Conservation (phyloP, 2,329 filamentous ascomycete genomes). For the Colletotrichum lupini region DNA sequence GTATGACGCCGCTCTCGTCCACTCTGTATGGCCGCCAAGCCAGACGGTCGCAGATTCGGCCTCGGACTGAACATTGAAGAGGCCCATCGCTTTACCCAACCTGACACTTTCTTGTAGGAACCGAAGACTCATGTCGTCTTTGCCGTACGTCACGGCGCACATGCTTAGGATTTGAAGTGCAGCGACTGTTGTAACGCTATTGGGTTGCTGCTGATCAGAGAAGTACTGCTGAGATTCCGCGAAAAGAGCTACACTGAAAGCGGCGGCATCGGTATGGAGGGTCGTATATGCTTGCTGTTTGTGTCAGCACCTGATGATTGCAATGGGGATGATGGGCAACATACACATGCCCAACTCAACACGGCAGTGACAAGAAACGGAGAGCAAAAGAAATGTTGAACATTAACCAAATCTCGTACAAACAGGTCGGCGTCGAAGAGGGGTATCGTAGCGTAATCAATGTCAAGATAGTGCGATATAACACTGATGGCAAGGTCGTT, state of each 20-base stretch:
- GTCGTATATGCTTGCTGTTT: conserved; percentile 8
- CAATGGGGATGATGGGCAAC: neutral
- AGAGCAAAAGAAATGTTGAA: neutral
- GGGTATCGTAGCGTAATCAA: conserved; percentile 18
- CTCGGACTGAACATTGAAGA: conserved; percentile 6
- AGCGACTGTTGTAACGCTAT: conserved; percentile 8
- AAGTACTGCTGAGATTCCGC: neutral
- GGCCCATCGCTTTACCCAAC: conserved; percentile 10
- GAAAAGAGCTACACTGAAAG: conserved; percentile 6
- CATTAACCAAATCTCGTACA: neutral
- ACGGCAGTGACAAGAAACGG: conserved; percentile 17
- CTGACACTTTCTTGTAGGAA: neutral
- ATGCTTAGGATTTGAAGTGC: conserved; percentile 10
- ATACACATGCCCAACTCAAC: conserved; percentile 16
- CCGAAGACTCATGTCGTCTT: conserved; percentile 1
- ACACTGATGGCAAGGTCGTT: conserved; percentile 3
- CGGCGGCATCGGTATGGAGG: neutral
- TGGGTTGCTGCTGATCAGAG: neutral
- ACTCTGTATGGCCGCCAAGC: neutral
- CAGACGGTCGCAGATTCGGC: conserved; percentile 7
- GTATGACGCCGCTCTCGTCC: conserved; percentile 33
- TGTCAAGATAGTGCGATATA: conserved; percentile 20
- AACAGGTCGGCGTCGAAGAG: conserved; percentile 20
- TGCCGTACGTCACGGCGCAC: neutral
- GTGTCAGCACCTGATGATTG: neutral